Base-by-base conservation (phyloP, 305 asterid genomes). In the Rubia tinctorum region DNA sequence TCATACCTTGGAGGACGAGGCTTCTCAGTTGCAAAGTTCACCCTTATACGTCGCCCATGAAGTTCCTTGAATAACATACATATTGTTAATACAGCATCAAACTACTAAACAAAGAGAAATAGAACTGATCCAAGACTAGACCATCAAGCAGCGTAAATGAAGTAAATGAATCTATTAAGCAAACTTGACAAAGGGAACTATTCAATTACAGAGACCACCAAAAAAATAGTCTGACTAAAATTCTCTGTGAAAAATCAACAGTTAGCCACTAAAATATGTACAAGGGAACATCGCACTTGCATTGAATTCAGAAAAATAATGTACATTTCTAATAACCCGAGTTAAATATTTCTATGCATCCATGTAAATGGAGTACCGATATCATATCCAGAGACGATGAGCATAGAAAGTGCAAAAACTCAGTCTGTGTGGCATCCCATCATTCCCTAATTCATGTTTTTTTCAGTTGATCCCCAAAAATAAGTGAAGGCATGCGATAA, bases 21-120 rank as follows among this genome's bases (percentile, higher is more conserved):
- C 82, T 27, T 90, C 44, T 91, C 99, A 23, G 89, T 87, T 18
- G 99, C 99, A 79, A 80, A 80, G 69, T 89, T 94, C 84, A 89
- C 99, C 84, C 89, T 88, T 71, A 94, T 65, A 51, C 70, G 82
- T 59, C 99, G 85, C 44, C 99, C 97, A 51, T 91, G 95, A 51
- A 94, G 88, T 59, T 90, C 99, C 99, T 94, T 81, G 70, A 58
- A 76, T 70, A 70, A 56, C 39, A 42, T 17, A 40, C 17, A 37
- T 4, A 20, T 37, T 56, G 78, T 68, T 58, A 43, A 8, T 68
- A 34, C 70, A 42, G 59, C 67, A 42, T 27, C 9, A 1, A 60
- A 17, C 47, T 13, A 12, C 20, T 17, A 53, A 47, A 75, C 1
- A 6, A 69, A 59, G 14, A 14, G 34, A 61, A 37, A 20, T 20